Base-by-base conservation (phyloP, 805 yeast species). In the Nakazawaea anatomiae region DNA sequence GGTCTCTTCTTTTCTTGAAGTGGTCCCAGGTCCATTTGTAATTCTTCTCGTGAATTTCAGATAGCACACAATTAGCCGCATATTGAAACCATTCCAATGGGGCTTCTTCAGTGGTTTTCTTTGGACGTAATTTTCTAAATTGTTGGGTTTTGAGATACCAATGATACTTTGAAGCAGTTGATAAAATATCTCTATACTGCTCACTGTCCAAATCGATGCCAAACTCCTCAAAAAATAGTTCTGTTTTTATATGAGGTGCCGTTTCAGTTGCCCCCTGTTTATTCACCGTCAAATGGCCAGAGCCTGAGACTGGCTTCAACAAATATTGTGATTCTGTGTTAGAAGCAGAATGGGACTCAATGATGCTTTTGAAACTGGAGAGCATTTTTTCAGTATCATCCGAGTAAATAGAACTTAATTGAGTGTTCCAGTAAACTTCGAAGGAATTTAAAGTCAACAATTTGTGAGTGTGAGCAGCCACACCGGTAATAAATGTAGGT, bases 11-110 rank as follows among this genome's bases (percentile, higher is more conserved):
- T 46, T 73, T 75, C 45, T 79, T 77, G 57, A 92, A 80, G 60
- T 79, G 79, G 4, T 77, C 94, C 99, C 99, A 95, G 36, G 89
- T 82, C 95, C 96, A 88, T 59, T 79, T 80, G 58, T 82, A 77
- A 62, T 87, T 82, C 59, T 77, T 80, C 53, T 89, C 94, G 59
- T 87, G 96, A 39, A 94, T 83, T 61, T 90, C 96, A 52, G 81
- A 73, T 42, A 80, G 67, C 2, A 94, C 87, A 25, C 88, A 83
- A n/a, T 76, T 67, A 1, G 88, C 92, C 6, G 94, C 86, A 64
- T 88, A 94, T 54, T 71, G 65, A 59, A 94, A 80, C 99, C 99
- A 94, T 39, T 77, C 83, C 45, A 65, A 70, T 0, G 97, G 96
- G 55, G 83, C 77, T 40, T 89, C 89, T 25, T 60, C 55, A 1